Evolutionary conservation across 2,329 filamentous ascomycete species (phyloP).

Genomic region (Cryphonectria radicalis): DNA sequence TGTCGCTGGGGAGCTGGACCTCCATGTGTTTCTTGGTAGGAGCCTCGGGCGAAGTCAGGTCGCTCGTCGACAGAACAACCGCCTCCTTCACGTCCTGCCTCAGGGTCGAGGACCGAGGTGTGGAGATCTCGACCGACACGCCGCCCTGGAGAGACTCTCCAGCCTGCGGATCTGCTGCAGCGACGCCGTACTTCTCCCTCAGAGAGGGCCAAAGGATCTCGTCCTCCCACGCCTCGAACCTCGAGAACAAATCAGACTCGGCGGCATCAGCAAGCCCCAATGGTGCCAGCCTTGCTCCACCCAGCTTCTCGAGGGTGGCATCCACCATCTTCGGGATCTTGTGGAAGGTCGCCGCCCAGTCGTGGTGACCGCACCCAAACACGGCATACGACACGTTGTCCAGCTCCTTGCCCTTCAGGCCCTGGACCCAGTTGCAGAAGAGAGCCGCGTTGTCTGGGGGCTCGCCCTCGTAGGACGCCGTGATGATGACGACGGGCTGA

Average conservation of each 20-base stretch:
- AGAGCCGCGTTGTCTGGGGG: slow-evolving; percentile 71
- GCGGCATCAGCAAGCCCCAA: slow-evolving; percentile 63
- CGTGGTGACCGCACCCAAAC: slow-evolving; percentile 65
- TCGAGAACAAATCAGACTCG: slow-evolving; percentile 64
- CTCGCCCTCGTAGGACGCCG: slow-evolving; percentile 72
- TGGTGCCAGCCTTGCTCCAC: slow-evolving; percentile 49
- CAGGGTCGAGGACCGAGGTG: slow-evolving; percentile 57
- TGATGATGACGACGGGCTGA: slow-evolving; percentile 68
- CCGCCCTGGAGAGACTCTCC: slow-evolving; percentile 36
- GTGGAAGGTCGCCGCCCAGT: slow-evolving; percentile 67
- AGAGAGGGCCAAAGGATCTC: slow-evolving; percentile 53
- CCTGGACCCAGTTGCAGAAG: slow-evolving; percentile 69
- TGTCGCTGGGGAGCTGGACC: slow-evolving; percentile 67
- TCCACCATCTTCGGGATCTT: slow-evolving; percentile 66
- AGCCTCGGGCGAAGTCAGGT: slow-evolving; percentile 53
- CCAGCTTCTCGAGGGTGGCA: slow-evolving; percentile 51
- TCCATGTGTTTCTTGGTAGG: slow-evolving; percentile 67
- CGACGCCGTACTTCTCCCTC: slow-evolving; percentile 40
- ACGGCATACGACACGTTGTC: slow-evolving; percentile 65
- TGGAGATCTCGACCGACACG: slow-evolving; percentile 52
- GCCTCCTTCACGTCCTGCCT: slow-evolving; percentile 65
- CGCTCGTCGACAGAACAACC: slow-evolving; percentile 55
- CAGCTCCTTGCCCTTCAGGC: slow-evolving; percentile 51
- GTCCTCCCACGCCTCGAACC: slow-evolving; percentile 68
- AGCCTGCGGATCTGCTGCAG: slow-evolving; percentile 14